Base-by-base conservation (phyloP, 225 moss, liverwort and hornwort species). In the Takakia lepidozioides region DNA sequence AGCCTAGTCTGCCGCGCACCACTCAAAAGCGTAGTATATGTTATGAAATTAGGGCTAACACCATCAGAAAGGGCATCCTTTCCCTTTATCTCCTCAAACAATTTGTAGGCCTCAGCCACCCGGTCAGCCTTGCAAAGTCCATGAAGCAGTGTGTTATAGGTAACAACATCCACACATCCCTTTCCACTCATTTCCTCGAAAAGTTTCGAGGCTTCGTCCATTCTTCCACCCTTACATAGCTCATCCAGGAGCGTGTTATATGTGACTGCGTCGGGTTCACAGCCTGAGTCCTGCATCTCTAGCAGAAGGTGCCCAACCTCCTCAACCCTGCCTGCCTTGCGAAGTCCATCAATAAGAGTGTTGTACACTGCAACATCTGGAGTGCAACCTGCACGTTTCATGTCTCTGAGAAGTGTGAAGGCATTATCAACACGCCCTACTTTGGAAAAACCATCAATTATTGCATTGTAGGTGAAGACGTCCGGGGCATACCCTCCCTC, bases 181-280 rank as follows among this genome's bases (percentile, higher is more conserved):
- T 80, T 76, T 13, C 37, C 63, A 46, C 37, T 72, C 55, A 87
- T 69, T 55, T 87, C 87, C 58, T 71, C 67, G 22, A 71, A 87
- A 27, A 87, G 76, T 65, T 74, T 76, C 45, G 57, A 48, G 7
- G 83, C 76, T 48, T 80, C 80, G 22, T 70, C 75, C 3, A 68
- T 60, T 11, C 50, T 65, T 24, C 80, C 71, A 21, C 65, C 76
- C 51, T 64, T 80, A 54, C 70, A 72, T 34, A 68, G 66, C 43
- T 73, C 80, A 41, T 76, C 76, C 25, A 87, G 67, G 5, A 87
- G 71, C 22, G 63, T 73, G 53, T 80, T 87, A 50, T 80, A 87
- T 10, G 87, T 80, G 41, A 87, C 57, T 24, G 65, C 80, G 54
- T 87, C 83, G 35, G 80, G 80, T 43, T 59, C 70, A 56, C 68